Evolutionary conservation across 129 eudicot species (phyloP), one percentile per base, ranked within the genome.

Genomic region (Saussurea involucrata): DNA sequence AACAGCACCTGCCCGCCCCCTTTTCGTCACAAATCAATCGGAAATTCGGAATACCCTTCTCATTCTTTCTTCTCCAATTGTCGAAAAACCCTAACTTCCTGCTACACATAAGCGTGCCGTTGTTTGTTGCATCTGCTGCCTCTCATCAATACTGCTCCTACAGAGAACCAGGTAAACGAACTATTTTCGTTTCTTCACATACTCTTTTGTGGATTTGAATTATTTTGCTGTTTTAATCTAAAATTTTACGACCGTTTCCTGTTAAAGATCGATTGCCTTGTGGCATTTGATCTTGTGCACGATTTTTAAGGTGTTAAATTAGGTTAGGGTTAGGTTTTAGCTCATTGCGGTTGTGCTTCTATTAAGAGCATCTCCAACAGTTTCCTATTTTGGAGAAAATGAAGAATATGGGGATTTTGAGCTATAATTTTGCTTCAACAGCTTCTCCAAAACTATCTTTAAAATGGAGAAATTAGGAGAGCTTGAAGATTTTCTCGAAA

Each of bases 301-400:
- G 46, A 13, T 42, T 9, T 55, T 29, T 28, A n/a, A 28, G 24
- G 34, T 33, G 58, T 22, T 7, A 21, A 10, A 61, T 10, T 13
- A 34, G 32, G 7, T 63, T 64, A 76, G 80, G 80, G 80, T 76
- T 76, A 76, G 72, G 66, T 46, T 76, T 76, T 66, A 36, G 71
- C 71, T 63, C 46, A n/a, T 40, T 24, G 6, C 18, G 63, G 27
- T 53, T 17, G 24, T 0, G 7, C 5, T 12, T 12, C n/a, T 12
- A 11, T 42, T 3, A n/a, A n/a, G n/a, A n/a, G n/a, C n/a, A n/a
- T n/a, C n/a, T n/a, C n/a, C n/a, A n/a, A n/a, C n/a, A n/a, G n/a
- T n/a, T n/a, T n/a, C n/a, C n/a, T n/a, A n/a, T n/a, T n/a, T n/a
- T n/a, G n/a, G n/a, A n/a, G n/a, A n/a, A n/a, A n/a, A n/a, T n/a